Conservation (phyloP, 208 protist genomes). For the Acanthamoeba quina region DNA sequence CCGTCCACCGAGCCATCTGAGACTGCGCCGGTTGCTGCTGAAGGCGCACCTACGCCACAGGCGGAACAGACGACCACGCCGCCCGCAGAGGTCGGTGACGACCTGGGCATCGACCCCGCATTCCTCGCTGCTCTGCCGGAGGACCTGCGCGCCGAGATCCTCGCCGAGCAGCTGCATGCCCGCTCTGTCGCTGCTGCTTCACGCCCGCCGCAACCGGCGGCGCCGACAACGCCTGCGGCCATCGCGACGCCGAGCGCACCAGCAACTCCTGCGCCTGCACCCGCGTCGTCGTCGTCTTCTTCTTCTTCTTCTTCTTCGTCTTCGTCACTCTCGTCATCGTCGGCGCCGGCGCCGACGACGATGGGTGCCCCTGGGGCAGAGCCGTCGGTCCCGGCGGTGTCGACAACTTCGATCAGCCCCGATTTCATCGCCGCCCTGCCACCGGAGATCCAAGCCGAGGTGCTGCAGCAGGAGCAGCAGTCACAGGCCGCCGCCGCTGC, state of each 20-base stretch:
- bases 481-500: background rate
- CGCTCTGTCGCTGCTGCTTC: background rate
- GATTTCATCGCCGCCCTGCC: conserved; percentile 87
- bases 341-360: background rate
- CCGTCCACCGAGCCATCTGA: background rate
- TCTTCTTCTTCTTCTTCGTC: background rate
- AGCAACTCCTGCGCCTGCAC: background rate
- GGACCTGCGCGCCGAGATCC: conserved; percentile 93
- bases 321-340: background rate
- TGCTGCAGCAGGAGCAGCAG: conserved; percentile 86
- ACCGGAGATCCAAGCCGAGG: conserved; percentile 86
- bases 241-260: background rate
- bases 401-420: conserved; percentile 80
- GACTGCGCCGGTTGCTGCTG: too few relatives aligned
- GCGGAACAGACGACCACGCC: background rate
- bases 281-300: background rate
- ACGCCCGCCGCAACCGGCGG: background rate
- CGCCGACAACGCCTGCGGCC: background rate
- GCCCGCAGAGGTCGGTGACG: background rate
- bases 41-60: background rate
- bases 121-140: conserved; percentile 94
- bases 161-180: conserved; percentile 85
- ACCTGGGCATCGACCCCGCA: conserved; percentile 90
- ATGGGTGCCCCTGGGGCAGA: background rate
- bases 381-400: background rate